Conservation (phyloP, 2,329 filamentous ascomycete genomes). For the Sporothrix sp. region DNA sequence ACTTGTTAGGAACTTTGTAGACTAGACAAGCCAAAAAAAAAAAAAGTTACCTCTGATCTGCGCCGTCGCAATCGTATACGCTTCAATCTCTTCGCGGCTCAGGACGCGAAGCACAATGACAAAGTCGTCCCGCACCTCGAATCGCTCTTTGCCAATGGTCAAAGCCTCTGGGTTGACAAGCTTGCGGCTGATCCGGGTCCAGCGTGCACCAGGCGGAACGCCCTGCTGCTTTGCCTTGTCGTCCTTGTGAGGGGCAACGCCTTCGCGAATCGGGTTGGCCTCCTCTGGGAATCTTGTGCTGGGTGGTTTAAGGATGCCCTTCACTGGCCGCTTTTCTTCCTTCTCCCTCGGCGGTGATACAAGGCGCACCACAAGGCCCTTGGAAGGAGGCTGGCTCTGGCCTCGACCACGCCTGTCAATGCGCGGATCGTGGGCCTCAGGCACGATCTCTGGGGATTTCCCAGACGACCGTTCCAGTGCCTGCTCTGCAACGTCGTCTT, state of each 20-base stretch:
- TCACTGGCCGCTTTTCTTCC: constrained; percentile 48
- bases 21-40: not conserved
- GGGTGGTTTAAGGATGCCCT: constrained; percentile 78
- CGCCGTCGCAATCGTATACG: constrained; percentile 70
- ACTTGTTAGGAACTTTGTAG: not conserved
- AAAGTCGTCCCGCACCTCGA: constrained; percentile 84
- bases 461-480: not conserved
- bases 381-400: constrained; percentile 8
- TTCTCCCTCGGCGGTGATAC: constrained; percentile 59
- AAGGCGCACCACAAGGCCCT: constrained; percentile 41
- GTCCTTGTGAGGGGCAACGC: constrained; percentile 88
- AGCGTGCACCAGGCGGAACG: constrained; percentile 69
- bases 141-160: constrained; percentile 78
- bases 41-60: constrained; percentile 60
- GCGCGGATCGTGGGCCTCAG: not conserved
- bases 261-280: constrained; percentile 71
- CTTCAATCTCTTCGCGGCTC: constrained; percentile 81
- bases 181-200: constrained; percentile 85
- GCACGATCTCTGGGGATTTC: not conserved
- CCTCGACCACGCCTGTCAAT: constrained; percentile 6
- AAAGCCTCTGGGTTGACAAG: constrained; percentile 85
- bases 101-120: constrained; percentile 87
- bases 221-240: constrained; percentile 58
- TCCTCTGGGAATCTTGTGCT: constrained; percentile 81
- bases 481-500: not conserved